These are phyloP conservation scores for Sclerospora graminicola DNA, from an alignment of 352 stramenopile genomes.

Conservation along the genomic window DNA sequence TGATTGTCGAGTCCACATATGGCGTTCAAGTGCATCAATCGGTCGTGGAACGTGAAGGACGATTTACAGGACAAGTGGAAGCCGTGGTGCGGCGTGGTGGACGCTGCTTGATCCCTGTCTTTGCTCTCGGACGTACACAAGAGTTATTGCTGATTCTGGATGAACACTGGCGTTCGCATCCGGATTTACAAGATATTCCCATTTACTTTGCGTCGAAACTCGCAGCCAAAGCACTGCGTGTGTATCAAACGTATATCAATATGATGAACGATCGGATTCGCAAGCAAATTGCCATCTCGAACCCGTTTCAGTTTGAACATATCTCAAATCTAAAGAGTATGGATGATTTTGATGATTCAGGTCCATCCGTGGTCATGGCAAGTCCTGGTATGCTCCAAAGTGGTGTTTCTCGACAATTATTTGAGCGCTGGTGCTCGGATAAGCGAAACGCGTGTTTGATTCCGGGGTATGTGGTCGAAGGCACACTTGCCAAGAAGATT, in stretches of 20 bases:
- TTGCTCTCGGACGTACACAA: constrained; percentile 96
- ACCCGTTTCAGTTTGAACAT: constrained; percentile 96
- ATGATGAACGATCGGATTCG: constrained; percentile 99
- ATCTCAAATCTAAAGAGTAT: constrained; percentile 96
- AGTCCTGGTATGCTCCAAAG: constrained; percentile 98
- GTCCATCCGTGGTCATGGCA: constrained; percentile 97
- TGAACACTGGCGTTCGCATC: constrained; percentile 96
- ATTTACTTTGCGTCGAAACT: constrained; percentile 99
- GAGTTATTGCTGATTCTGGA: constrained; percentile 99
- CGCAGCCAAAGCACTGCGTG: constrained; percentile 90
- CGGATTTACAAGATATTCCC: constrained; percentile 92
- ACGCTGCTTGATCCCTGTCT: constrained; percentile 97
- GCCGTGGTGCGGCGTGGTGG: constrained; percentile 93
- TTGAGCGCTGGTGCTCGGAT: constrained; percentile 96
- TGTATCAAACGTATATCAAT: constrained; percentile 99
- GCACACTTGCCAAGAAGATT: constrained; percentile 97
- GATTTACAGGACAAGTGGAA: constrained; percentile 95
- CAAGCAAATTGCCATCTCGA: constrained; percentile 96
- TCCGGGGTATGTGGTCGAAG: constrained; percentile 97
- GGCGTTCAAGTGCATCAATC: constrained; percentile 95
- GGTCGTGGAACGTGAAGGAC: constrained; percentile 91
- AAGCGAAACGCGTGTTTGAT: constrained; percentile 98
- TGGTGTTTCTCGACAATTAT: constrained; percentile 95
- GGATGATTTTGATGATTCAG: constrained; percentile 96
- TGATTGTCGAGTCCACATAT: constrained; percentile 99